phyloP scores from a whole-genome alignment of 208 protist species.

The Acanthamoeba royreba region DNA sequence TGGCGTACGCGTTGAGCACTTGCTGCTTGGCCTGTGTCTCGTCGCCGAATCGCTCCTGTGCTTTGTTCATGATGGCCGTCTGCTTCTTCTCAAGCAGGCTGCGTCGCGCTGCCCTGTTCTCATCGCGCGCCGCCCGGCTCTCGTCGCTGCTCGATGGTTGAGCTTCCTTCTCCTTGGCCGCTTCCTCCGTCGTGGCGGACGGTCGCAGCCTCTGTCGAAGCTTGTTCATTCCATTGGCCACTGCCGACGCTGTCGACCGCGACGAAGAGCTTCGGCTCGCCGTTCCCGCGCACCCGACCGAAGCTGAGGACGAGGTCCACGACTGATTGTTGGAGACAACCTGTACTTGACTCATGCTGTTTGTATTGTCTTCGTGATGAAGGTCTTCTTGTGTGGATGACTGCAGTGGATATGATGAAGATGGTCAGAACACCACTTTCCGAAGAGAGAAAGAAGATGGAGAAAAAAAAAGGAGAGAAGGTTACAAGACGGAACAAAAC shows the following conservation, averaged over 20 bases:
- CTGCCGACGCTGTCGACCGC: too few species aligned
- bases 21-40: background rate
- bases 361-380: background rate
- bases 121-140: background rate
- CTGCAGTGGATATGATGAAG: background rate
- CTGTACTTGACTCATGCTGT: conserved; percentile 2
- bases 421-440: too few species aligned
- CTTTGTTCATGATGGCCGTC: background rate
- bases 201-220: background rate
- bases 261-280: too few species aligned
- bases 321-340: background rate
- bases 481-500: too few species aligned
- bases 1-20: conserved; percentile 18
- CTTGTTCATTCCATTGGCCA: background rate
- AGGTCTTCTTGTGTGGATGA: background rate
- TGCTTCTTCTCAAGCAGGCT: conserved; percentile 38
- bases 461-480: background rate
- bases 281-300: background rate
- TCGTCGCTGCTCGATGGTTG: background rate
- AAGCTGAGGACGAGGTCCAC: background rate
- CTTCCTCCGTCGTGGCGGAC: background rate
- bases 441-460: background rate
- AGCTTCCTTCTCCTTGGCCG: conserved; percentile 2
- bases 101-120: background rate
- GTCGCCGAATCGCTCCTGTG: conserved; percentile 7